Conservation (phyloP, 768 basidiomycete species). For the Leccinum boreale region DNA sequence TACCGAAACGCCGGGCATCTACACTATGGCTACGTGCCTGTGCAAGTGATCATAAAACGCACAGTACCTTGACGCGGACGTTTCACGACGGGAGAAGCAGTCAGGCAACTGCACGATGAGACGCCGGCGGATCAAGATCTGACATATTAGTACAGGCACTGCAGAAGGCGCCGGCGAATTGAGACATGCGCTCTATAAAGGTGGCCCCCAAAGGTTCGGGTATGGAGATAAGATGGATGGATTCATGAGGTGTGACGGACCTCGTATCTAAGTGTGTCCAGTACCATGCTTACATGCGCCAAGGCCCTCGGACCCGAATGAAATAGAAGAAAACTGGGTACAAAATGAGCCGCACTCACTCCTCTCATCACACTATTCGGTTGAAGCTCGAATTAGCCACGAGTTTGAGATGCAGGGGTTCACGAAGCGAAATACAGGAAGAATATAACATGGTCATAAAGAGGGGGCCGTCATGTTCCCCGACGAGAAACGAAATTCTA, state of each 20-base stretch:
- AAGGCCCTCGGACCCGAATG: neutral
- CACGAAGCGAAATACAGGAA: neutral
- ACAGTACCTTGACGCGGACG: neutral
- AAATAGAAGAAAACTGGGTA: neutral
- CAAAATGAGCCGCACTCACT: neutral
- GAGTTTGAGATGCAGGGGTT: neutral
- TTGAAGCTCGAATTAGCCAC: neutral
- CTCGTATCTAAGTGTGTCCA: neutral
- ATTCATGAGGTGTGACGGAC: neutral
- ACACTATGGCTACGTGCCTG: neutral
- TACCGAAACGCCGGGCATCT: neutral
- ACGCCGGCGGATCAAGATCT: neutral
- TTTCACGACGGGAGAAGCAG: neutral
- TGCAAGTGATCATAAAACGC: neutral
- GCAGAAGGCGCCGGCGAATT: neutral
- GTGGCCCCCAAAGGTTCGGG: neutral
- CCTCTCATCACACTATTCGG: neutral
- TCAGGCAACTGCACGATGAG: neutral
- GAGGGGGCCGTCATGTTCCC: constrained; percentile 16
- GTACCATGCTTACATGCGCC: neutral
- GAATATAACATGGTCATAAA: neutral
- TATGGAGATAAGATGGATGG: neutral
- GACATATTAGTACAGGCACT: neutral
- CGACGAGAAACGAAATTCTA: constrained; percentile 31
- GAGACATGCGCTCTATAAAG: neutral